Evolutionary conservation across 495 filamentous ascomycete genomes (phyloP).

Genomic region (Penicillium psychrofluorescens): DNA sequence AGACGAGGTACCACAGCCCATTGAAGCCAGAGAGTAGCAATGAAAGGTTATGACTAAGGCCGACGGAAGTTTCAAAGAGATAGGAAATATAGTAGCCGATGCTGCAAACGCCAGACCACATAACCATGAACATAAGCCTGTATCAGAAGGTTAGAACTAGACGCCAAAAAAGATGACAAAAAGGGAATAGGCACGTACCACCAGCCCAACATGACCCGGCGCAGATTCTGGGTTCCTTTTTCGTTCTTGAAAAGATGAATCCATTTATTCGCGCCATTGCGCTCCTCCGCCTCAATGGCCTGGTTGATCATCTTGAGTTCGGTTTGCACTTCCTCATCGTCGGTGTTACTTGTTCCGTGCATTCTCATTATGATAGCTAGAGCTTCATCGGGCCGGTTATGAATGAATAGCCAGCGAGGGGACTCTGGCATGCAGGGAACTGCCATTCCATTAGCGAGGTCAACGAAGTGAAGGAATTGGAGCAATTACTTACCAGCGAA

Average conservation of each 20-base stretch:
- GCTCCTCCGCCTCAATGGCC: conserved; percentile 1
- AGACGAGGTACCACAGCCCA: not conserved
- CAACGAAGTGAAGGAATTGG: not conserved
- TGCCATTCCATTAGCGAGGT: not conserved
- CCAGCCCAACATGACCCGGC: not conserved
- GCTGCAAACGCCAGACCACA: not conserved
- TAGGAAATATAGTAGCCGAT: conserved; percentile 6
- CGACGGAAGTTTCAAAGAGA: not conserved
- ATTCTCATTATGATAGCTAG: not conserved
- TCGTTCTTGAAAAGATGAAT: conserved; percentile 2
- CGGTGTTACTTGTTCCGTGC: not conserved
- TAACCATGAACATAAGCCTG: conserved; percentile 7
- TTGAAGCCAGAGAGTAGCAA: not conserved
- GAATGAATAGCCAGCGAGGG: conserved; percentile 4
- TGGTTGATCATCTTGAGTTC: not conserved
- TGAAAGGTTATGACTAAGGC: conserved; percentile 2
- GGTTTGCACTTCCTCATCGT: not conserved
- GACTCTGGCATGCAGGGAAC: conserved; percentile 3
- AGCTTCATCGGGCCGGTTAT: not conserved
- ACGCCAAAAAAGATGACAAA: too few relatives aligned
- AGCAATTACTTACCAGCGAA: not conserved
- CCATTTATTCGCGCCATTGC: conserved; percentile 2
- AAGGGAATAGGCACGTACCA: too few relatives aligned
- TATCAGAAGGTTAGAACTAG: too few relatives aligned
- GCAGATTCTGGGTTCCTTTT: conserved; percentile 2